These are phyloP conservation scores for Penicillium atrosanguineum DNA, from an alignment of 495 filamentous ascomycete genomes.

Conservation along the genomic window DNA sequence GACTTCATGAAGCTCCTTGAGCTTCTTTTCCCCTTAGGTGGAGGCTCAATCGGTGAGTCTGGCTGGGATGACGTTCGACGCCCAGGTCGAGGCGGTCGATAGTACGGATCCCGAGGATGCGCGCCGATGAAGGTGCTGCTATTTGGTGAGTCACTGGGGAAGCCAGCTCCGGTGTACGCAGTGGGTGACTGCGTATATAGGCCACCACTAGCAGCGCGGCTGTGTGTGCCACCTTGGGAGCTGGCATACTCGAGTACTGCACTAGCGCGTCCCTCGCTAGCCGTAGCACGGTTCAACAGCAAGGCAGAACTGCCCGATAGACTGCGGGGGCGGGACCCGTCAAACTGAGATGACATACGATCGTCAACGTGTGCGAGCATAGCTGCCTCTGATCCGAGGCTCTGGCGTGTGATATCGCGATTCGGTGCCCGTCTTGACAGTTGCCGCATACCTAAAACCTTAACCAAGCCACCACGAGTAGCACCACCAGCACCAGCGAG, in stretches of 20 bases:
- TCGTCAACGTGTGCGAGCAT: conserved; percentile 68
- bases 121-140: conserved; percentile 44
- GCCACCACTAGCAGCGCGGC: conserved; percentile 48
- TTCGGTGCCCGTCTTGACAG: conserved; percentile 72
- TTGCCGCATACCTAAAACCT: conserved; percentile 91
- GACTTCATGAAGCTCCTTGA: conserved; percentile 43
- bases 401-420: conserved; percentile 62
- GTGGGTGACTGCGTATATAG: conserved; percentile 67
- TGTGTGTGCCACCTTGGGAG: conserved; percentile 46
- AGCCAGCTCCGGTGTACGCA: conserved; percentile 61
- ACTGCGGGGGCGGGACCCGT: conserved; percentile 69
- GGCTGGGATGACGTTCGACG: conserved; percentile 56
- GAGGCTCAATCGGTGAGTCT: conserved; percentile 18
- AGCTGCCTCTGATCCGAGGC: conserved; percentile 74
- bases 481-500: conserved; percentile 77
- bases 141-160: conserved; percentile 32
- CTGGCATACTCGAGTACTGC: conserved; percentile 45
- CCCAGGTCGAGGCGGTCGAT: conserved; percentile 74
- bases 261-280: conserved; percentile 48
- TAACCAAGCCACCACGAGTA: conserved; percentile 81
- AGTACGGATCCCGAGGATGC: conserved; percentile 67
- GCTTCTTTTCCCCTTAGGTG: conserved; percentile 33
- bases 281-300: conserved; percentile 57
- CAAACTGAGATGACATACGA: conserved; percentile 64
- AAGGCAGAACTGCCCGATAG: conserved; percentile 80